These are phyloP conservation scores for Mucor piriformis DNA, from an alignment of 371 early-diverging fungal species.

Conservation along the genomic window DNA sequence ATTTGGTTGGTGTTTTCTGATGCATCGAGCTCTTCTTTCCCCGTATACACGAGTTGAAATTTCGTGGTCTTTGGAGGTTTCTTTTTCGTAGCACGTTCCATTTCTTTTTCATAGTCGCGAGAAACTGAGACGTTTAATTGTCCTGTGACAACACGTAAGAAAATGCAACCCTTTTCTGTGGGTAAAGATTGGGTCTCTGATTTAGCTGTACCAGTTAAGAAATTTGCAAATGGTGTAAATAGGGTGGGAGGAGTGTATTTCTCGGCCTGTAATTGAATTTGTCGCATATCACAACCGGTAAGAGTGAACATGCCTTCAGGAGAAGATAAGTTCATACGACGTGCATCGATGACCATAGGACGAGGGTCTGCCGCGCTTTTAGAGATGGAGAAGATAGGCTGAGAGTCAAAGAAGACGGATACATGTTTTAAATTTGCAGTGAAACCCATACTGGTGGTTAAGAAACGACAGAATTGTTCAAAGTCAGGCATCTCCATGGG, in stretches of 20 bases:
- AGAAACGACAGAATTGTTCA: constrained; percentile 76
- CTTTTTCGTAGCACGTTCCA: constrained; percentile 93
- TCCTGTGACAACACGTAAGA: constrained; percentile 73
- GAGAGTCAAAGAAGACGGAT: constrained; percentile 66
- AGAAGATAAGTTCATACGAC: constrained; percentile 54
- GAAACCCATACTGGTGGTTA: constrained; percentile 85
- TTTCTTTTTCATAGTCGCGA: constrained; percentile 66
- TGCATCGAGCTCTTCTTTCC: constrained; percentile 78
- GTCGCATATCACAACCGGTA: constrained; percentile 56
- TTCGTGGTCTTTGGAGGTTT: constrained; percentile 77
- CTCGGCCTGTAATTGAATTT: constrained; percentile 76
- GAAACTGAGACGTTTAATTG: constrained; percentile 60
- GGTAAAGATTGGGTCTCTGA: too few relatives aligned
- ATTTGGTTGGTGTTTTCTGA: constrained; percentile 58
- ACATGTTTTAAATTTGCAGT: constrained; percentile 76
- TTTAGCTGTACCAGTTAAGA: constrained; percentile 27
- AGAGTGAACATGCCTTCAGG: constrained; percentile 77
- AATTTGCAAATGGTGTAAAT: constrained; percentile 28
- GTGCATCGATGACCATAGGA: constrained; percentile 58
- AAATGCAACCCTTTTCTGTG: constrained; percentile 62
- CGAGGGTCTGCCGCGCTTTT: constrained; percentile 70
- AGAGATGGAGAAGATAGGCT: constrained; percentile 58
- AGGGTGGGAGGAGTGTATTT: constrained; percentile 45
- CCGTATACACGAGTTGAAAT: constrained; percentile 74
- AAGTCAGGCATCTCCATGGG: constrained; percentile 75